Evolutionary conservation across 805 yeast species (phyloP).

Genomic region (Nakazawaea sp.): DNA sequence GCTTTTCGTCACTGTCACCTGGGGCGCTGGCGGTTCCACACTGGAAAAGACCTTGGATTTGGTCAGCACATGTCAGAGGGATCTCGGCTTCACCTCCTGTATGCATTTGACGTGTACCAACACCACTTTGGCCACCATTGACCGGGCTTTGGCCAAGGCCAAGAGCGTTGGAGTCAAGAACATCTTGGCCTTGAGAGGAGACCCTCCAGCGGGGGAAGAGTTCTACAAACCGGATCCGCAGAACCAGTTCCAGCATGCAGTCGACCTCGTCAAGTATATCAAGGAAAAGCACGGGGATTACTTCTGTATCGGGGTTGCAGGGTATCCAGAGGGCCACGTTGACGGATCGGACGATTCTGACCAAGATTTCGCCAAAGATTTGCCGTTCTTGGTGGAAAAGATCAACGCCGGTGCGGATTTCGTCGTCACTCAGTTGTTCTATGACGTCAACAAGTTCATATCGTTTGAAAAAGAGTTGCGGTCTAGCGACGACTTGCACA

Average conservation of each 20-base stretch:
- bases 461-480: conserved; percentile 42
- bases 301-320: conserved; percentile 95
- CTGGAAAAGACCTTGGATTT: conserved; percentile 79
- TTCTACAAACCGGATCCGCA: conserved; percentile 36
- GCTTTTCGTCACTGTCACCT: conserved; percentile 84
- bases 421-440: conserved; percentile 85
- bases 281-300: conserved; percentile 63
- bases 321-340: conserved; percentile 96
- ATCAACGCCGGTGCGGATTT: conserved; percentile 94
- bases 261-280: conserved; percentile 81
- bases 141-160: conserved; percentile 68
- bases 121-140: conserved; percentile 70
- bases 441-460: conserved; percentile 74
- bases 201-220: conserved; percentile 64
- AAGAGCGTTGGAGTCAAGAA: conserved; percentile 75
- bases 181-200: conserved; percentile 91
- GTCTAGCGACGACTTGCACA: conserved; percentile 26
- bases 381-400: conserved; percentile 78
- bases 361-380: conserved; percentile 63
- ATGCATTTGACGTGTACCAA: conserved; percentile 96
- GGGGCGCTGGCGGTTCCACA: conserved; percentile 99
- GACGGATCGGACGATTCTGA: conserved; percentile 67
- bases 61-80: conserved; percentile 69
- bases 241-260: conserved; percentile 68
- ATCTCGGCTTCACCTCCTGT: conserved; percentile 80